Percentiles rank a stretch among this genome's conserved stretches.
These are phyloP conservation scores for Cryphonectria naterciae DNA, from an alignment of 2,329 filamentous ascomycete genomes.

Conservation along the genomic window DNA sequence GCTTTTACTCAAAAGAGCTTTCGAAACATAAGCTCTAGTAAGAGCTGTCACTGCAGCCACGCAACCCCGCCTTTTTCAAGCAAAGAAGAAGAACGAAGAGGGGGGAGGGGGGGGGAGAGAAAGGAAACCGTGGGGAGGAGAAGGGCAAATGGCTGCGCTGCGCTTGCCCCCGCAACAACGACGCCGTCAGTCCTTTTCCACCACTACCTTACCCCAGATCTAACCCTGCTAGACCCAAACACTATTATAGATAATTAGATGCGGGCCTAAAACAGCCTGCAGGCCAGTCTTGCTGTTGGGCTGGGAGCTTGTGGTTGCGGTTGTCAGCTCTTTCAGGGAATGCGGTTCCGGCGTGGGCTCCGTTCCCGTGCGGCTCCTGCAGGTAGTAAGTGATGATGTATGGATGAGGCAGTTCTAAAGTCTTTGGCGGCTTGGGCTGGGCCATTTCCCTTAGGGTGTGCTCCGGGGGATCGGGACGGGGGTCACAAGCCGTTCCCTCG, in stretches of 20 bases:
- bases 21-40: not conserved
- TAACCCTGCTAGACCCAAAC: slow-evolving; percentile 6
- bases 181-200: not conserved
- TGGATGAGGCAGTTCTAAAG: not conserved
- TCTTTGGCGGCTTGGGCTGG: not conserved
- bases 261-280: not conserved
- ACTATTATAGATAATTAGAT: not conserved
- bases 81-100: not conserved
- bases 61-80: not conserved
- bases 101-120: not conserved
- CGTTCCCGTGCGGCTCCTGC: not conserved
- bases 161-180: not conserved
- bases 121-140: not conserved
- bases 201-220: slow-evolving; percentile 15
- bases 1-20: not conserved
- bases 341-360: not conserved
- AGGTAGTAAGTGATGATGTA: not conserved
- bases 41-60: not conserved
- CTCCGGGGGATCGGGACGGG: not conserved
- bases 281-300: not conserved
- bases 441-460: too few relatives aligned
- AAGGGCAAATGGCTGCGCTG: not conserved
- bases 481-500: not conserved
- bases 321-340: not conserved
- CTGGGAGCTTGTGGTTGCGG: not conserved